Evolutionary conservation across 495 filamentous ascomycete genomes (phyloP).

Genomic region (Aspergillus sclerotiicarbonarius): DNA sequence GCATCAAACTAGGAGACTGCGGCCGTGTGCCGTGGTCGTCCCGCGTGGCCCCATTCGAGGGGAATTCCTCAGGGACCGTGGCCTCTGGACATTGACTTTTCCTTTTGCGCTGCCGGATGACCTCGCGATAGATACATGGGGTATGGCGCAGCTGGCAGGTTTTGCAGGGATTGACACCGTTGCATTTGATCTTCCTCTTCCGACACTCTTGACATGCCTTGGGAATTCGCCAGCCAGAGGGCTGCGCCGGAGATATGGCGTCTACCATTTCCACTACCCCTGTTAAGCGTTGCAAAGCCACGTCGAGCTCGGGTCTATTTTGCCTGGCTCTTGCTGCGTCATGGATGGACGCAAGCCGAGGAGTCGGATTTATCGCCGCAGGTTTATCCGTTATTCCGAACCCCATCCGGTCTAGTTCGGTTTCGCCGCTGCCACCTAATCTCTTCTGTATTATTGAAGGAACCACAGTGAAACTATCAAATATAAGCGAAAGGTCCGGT

Average conservation of each 20-base stretch:
- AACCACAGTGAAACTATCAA: too few species aligned
- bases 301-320: not conserved
- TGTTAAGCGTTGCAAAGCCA: not conserved
- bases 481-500: too few species aligned
- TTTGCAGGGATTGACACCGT: constrained; percentile 42
- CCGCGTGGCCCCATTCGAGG: constrained; percentile 10
- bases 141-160: constrained; percentile 38
- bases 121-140: constrained; percentile 38
- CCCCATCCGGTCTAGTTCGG: not conserved
- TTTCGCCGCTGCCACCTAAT: too few species aligned
- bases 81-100: constrained; percentile 30
- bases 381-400: constrained; percentile 10
- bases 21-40: constrained; percentile 12
- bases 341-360: not conserved
- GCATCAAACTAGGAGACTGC: constrained; percentile 19
- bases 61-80: not conserved
- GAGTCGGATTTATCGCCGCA: constrained; percentile 16
- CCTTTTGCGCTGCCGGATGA: constrained; percentile 40
- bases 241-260: constrained; percentile 16
- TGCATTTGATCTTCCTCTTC: constrained; percentile 46
- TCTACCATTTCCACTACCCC: constrained; percentile 25
- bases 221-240: constrained; percentile 36
- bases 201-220: constrained; percentile 47
- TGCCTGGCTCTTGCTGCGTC: not conserved
- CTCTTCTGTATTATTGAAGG: too few species aligned